Conservation (phyloP, 164 flowering plant species). For the Tetrastigma voinierianum region DNA sequence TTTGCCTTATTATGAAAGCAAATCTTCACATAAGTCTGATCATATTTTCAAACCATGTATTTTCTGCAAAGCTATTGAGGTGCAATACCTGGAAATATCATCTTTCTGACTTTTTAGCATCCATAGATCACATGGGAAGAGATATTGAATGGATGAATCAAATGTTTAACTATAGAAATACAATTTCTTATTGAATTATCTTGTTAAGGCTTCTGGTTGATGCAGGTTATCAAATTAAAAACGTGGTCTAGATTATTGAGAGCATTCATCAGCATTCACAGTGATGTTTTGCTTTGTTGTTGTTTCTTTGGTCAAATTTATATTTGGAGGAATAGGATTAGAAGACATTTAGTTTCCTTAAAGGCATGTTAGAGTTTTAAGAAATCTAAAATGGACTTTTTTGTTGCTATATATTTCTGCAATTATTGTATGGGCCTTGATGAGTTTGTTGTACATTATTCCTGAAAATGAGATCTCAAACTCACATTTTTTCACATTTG, state of each 20-base stretch:
- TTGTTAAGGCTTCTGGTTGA: background rate
- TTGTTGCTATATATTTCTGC: no score
- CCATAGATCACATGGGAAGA: background rate
- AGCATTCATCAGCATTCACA: no score
- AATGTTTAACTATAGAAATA: background rate
- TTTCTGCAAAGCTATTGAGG: background rate
- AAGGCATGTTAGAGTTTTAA: no score
- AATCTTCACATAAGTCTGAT: background rate
- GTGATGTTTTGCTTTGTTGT: no score
- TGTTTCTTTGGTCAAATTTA: no score
- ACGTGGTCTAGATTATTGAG: no score
- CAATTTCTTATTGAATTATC: background rate
- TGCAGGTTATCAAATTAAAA: background rate
- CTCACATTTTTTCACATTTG: background rate
- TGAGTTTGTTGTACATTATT: background rate
- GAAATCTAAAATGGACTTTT: no score
- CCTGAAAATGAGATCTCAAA: background rate
- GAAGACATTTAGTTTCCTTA: no score
- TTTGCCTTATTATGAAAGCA: no score
- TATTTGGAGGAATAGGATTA: no score
- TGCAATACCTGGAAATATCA: background rate
- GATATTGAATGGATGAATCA: background rate
- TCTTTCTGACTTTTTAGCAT: background rate
- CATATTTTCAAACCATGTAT: background rate
- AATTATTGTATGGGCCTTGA: no score